These are phyloP conservation scores for Candida saitoana DNA, from an alignment of 805 yeast species.

Conservation along the genomic window DNA sequence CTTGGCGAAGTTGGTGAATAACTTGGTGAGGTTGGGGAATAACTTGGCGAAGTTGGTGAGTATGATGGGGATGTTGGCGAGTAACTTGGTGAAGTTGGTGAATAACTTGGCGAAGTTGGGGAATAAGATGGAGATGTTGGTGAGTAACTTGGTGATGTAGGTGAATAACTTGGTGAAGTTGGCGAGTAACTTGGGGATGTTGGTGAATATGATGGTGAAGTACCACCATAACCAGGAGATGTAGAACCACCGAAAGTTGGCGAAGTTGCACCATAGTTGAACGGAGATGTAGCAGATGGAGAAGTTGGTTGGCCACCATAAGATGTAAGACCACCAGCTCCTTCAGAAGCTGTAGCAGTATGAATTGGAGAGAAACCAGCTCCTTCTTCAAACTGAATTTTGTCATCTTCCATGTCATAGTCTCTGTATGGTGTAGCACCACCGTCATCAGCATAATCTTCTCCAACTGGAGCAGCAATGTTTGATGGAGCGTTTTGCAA, in stretches of 20 bases:
- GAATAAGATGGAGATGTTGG: slow-evolving; percentile 67
- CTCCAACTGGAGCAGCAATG: slow-evolving; percentile 31
- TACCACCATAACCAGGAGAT: slow-evolving; percentile 63
- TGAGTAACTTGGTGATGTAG: slow-evolving; percentile 55
- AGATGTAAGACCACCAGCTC: slow-evolving; percentile 81
- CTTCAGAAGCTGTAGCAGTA: slow-evolving; percentile 73
- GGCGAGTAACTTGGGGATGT: slow-evolving; percentile 71
- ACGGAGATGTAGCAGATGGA: slow-evolving; percentile 54
- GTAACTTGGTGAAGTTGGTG: slow-evolving; percentile 57
- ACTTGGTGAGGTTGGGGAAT: slow-evolving; percentile 47
- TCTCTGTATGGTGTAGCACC: slow-evolving; percentile 89
- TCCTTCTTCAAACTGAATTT: slow-evolving; percentile 61
- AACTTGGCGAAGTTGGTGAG: slow-evolving; percentile 64
- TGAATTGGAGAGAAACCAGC: slow-evolving; percentile 92
- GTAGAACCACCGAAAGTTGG: slow-evolving; percentile 50
- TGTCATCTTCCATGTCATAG: slow-evolving; percentile 58
- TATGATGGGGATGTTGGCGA: slow-evolving; percentile 75
- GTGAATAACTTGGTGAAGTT: slow-evolving; percentile 69
- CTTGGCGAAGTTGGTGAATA: slow-evolving; percentile 70
- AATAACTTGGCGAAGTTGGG: slow-evolving; percentile 72
- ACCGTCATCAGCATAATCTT: slow-evolving; percentile 46
- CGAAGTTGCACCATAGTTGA: slow-evolving; percentile 46
- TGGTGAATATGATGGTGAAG: slow-evolving; percentile 70
- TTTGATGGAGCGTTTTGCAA: slow-evolving; percentile 62
- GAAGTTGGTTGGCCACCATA: slow-evolving; percentile 67